Evolutionary conservation across 2,329 filamentous ascomycete species (phyloP).

Genomic region (Mollisia scopiformis): DNA sequence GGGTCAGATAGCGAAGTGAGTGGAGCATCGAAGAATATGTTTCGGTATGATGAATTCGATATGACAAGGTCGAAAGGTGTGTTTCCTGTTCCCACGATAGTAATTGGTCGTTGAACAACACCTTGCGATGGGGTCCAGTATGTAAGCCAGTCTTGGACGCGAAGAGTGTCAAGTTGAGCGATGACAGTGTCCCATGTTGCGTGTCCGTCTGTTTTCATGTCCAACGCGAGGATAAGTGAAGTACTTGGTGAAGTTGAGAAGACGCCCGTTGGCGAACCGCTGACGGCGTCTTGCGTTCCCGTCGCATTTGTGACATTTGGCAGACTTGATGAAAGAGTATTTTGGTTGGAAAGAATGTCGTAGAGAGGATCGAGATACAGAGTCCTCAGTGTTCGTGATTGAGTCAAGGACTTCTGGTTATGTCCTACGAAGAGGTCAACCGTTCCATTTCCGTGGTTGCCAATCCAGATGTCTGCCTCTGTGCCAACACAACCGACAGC

Average conservation of each 20-base stretch:
- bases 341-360: constrained; percentile 52
- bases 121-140: constrained; percentile 38
- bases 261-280: not conserved
- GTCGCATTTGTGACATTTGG: not conserved
- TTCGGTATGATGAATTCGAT: constrained; percentile 41
- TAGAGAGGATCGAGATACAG: constrained; percentile 64
- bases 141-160: constrained; percentile 40
- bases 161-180: constrained; percentile 43
- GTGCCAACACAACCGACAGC: constrained; percentile 58
- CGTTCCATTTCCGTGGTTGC: constrained; percentile 45
- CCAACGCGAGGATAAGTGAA: constrained; percentile 48
- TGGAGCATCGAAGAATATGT: constrained; percentile 51
- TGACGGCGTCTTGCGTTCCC: not conserved
- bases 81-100: constrained; percentile 51
- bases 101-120: constrained; percentile 42
- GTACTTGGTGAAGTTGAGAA: constrained; percentile 11
- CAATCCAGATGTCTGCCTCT: constrained; percentile 64
- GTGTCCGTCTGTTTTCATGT: constrained; percentile 49
- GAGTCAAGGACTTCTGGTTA: constrained; percentile 54
- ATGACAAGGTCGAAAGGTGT: constrained; percentile 46
- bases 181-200: constrained; percentile 42
- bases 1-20: constrained; percentile 30
- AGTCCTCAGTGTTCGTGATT: constrained; percentile 54
- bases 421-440: constrained; percentile 56
- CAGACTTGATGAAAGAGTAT: constrained; percentile 39